Percentiles rank a stretch among this genome's conserved stretches.
Evolutionary conservation across 1,284 basidiomycete species (phyloP).

Genomic region (Inonotus obliquus): DNA sequence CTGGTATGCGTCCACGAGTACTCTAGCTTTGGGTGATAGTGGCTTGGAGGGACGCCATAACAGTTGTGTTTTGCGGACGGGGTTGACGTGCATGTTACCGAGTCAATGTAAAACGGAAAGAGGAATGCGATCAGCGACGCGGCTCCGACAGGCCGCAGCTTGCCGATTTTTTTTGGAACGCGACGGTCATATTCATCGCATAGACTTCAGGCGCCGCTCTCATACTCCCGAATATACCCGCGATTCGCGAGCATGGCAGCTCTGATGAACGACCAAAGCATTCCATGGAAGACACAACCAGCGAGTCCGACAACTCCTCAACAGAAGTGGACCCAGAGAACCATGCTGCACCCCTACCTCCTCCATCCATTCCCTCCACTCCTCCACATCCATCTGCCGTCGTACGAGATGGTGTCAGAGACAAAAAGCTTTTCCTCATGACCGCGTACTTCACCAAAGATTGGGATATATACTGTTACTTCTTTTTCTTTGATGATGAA

Average conservation of each 20-base stretch:
- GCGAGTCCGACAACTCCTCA: slow-evolving; percentile 72
- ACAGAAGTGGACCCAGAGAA: slow-evolving; percentile 79
- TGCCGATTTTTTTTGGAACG: background rate
- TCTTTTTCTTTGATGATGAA: no score
- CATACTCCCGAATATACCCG: background rate
- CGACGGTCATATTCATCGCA: background rate
- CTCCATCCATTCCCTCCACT: slow-evolving; percentile 26
- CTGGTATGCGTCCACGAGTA: slow-evolving; percentile 10
- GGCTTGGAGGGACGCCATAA: background rate
- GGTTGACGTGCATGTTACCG: no score
- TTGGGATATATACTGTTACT: no score
- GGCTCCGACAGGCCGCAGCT: no score
- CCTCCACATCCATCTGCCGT: slow-evolving; percentile 21
- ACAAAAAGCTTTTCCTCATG: no score
- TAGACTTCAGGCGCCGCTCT: background rate
- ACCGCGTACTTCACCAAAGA: no score
- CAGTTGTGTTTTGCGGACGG: no score
- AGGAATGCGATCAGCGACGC: background rate
- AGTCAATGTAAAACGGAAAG: background rate
- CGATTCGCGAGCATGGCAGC: background rate
- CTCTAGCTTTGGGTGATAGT: background rate
- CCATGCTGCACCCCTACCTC: slow-evolving; percentile 34
- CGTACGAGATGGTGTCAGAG: no score
- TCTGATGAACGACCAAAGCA: background rate
- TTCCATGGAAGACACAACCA: slow-evolving; percentile 56